Base-by-base conservation (phyloP, 192 early-diverging fungal species). In the Rhizoclosmatium sp. region DNA sequence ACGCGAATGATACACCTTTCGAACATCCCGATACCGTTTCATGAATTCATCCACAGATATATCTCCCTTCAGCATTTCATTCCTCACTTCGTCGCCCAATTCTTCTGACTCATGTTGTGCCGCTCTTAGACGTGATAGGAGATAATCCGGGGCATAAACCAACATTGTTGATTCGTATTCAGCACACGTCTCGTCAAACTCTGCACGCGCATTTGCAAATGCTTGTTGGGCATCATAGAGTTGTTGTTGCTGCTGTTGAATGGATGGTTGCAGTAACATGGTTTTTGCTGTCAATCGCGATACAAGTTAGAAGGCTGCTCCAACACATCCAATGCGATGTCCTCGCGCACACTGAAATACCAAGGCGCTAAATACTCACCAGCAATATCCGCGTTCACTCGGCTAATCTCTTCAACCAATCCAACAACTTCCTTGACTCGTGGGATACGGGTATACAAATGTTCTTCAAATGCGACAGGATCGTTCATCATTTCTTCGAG, bases 1-100 rank as follows among this genome's bases (percentile, higher is more conserved):
- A 40, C 83, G 69, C 39, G 47, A 16, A 75, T 87, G 86, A 65
- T 83, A 87, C 58, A 81, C 65, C 65, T 80, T 85, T n/a, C 86
- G 62, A 39, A 77, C 59, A 49, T 85, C 86, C 42, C 77, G 56
- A 69, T 76, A 87, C 56, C 79, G 61, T 54, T 75, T 74, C 31
- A 84, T 47, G 64, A 87, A 87, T 4, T 87, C 86, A 19, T 87
- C 86, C 48, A 69, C 81, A 9, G 42, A 7, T 23, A 78, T 16
- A 56, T 82, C 79, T 1, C 83, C 82, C 5, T 56, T 66, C 68
- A 84, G 66, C 70, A 83, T 76, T 16, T 70, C 62, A 14, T 51
- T n/a, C 3, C 76, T 70, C 9, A 80, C 39, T 12, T 56, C 16
- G n/a, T 87, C 82, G 10, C 79, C 80, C 39, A 79, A 45, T 16